A percentile compares a stretch with the other conserved stretches of the same genome.
phyloP scores from a whole-genome alignment of 2,329 filamentous ascomycete genomes.

The Dryadomyces sulphureus region DNA sequence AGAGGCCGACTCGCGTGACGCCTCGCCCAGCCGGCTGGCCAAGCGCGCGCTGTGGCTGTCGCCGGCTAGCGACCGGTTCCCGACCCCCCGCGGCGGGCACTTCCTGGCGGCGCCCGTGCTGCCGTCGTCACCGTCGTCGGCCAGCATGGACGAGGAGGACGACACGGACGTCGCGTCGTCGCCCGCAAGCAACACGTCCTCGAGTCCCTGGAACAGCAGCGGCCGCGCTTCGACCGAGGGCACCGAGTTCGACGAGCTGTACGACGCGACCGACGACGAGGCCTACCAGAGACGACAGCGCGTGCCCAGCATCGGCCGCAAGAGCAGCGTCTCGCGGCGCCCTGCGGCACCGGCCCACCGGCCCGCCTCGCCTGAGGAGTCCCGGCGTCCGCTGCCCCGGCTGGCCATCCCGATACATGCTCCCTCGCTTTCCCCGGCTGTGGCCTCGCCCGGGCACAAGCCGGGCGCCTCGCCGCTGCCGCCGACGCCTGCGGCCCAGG shows the following conservation, averaged over 20 bases:
- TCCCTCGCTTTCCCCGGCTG: slow-evolving; percentile 17
- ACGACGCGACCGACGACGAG: slow-evolving; percentile 78
- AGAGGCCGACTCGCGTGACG: slow-evolving; percentile 15
- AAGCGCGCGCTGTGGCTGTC: slow-evolving; percentile 45
- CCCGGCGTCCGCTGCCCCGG: slow-evolving; percentile 26
- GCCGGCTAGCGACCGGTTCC: slow-evolving; percentile 50
- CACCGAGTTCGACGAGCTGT: slow-evolving; percentile 74
- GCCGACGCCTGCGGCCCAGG: slow-evolving; percentile 48
- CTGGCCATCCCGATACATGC: slow-evolving; percentile 41
- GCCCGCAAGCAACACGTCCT: slow-evolving; percentile 11
- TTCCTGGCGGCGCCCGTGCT: slow-evolving; percentile 49
- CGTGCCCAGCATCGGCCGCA: slow-evolving; percentile 22
- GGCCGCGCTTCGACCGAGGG: slow-evolving; percentile 43
- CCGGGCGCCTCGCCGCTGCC: slow-evolving; percentile 43
- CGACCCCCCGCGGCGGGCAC: slow-evolving; percentile 53
- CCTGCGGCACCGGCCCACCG: slow-evolving; percentile 2
- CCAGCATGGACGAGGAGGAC: slow-evolving; percentile 30
- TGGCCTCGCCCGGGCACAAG: slow-evolving; percentile 25
- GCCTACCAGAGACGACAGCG: slow-evolving; percentile 23
- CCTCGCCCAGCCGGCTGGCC: slow-evolving; percentile 19
- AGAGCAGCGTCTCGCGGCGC: slow-evolving; percentile 18
- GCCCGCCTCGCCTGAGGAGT: slow-evolving; percentile 16
- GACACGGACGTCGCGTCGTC: slow-evolving; percentile 18
- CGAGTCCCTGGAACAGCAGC: slow-evolving; percentile 42
- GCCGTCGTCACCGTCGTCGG: slow-evolving; percentile 44